phyloP scores from a whole-genome alignment of 2,329 filamentous ascomycete genomes.

The Epichloe aotearoae region DNA sequence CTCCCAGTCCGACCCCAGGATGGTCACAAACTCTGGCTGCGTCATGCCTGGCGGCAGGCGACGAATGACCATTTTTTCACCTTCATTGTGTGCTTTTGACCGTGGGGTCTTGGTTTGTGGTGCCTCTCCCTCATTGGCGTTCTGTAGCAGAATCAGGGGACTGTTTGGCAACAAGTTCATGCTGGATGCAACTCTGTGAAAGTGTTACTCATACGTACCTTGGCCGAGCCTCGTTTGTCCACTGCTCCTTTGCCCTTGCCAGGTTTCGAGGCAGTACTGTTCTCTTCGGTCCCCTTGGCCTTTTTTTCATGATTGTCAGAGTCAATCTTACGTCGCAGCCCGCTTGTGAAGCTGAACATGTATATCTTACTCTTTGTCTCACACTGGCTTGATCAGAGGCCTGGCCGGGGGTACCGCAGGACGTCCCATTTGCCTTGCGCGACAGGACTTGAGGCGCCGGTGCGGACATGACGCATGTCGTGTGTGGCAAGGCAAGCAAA shows the following conservation, averaged over 20 bases:
- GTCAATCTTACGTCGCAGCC: neutral
- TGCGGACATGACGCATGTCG: constrained; percentile 23
- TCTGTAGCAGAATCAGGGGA: neutral
- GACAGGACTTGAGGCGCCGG: constrained; percentile 22
- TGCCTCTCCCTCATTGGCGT: constrained; percentile 14
- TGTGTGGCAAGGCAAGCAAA: neutral
- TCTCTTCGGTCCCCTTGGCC: constrained; percentile 14
- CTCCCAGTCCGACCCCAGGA: constrained; percentile 72
- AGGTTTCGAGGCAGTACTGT: constrained; percentile 11
- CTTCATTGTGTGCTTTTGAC: constrained; percentile 26
- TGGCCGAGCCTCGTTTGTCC: constrained; percentile 16
- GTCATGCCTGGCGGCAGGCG: constrained; percentile 79
- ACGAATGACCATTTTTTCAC: constrained; percentile 74
- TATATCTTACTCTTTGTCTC: constrained; percentile 8
- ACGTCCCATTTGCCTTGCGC: constrained; percentile 21
- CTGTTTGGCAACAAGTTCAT: neutral
- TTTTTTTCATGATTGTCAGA: constrained; percentile 4
- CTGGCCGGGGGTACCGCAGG: constrained; percentile 13
- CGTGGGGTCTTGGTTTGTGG: constrained; percentile 16
- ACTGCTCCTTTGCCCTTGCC: constrained; percentile 12
- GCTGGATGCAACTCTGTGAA: neutral
- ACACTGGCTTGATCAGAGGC: constrained; percentile 11
- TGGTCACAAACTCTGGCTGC: constrained; percentile 57
- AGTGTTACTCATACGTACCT: constrained; percentile 11
- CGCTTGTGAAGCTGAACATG: neutral